Evolutionary conservation across 345 rosid species (phyloP), one percentile per base, ranked within the genome.

Genomic region (Ceriops decandra): DNA sequence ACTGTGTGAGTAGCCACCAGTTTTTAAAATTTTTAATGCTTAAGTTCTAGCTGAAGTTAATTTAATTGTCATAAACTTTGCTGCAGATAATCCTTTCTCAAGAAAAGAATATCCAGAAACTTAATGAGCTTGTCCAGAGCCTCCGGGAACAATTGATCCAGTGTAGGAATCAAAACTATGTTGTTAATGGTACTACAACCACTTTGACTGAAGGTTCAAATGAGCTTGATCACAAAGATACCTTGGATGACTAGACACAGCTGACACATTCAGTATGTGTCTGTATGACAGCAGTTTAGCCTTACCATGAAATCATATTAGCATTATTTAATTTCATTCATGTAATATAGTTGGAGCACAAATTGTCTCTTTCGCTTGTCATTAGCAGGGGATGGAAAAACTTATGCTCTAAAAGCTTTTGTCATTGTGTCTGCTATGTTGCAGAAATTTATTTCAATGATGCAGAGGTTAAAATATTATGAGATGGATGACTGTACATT

Each of bases 71-170:
- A 11, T 27, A 5, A 36, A 36, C 75, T 63, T 51, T 67, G 33
- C 57, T 72, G 74, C 82, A 88, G 95, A 85, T 77, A 67, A 87
- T 90, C 76, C 88, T 90, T 38, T 85, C 81, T 52, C 95, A 88
- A 72, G 97, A 90, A 74, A 87, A 78, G 68, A 82, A 80, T 33
- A 90, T 85, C 73, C 95, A 83, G 72, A 84, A 84, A 74, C 88
- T 90, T 61, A 84, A 85, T 32, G 88, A 81, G 70, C 77, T 79
- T 62, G 83, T 90, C 53, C 80, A 62, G 60, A 85, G 65, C 74
- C 92, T 88, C 66, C 77, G 66, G 31, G 80, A 83, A 72, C 90
- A 81, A 68, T 75, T 90, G 74, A 21, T 68, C 38, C 86, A 72
- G 62, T 90, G 97, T 67, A 83, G 74, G 76, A 73, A 72, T 60